These are phyloP conservation scores for Neurospora sp. DNA, from an alignment of 495 filamentous ascomycete genomes.

Conservation along the genomic window DNA sequence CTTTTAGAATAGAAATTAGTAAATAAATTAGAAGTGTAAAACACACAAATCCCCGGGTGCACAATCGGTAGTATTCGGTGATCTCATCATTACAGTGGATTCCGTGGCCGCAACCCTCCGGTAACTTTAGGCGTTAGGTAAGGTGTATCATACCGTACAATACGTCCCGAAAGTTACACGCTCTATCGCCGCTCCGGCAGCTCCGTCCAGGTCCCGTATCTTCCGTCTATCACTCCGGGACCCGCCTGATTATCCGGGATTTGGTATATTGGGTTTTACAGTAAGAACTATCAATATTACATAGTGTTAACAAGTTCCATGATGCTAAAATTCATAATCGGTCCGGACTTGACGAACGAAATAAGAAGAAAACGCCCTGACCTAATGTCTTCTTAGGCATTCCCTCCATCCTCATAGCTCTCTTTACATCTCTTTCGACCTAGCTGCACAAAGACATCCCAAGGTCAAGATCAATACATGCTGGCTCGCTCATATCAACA, in stretches of 20 bases:
- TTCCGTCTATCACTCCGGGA: neutral
- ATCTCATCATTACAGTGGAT: neutral
- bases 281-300: neutral
- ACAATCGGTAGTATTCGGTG: neutral
- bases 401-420: neutral
- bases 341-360: neutral
- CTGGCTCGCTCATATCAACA: neutral
- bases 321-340: neutral
- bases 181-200: neutral
- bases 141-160: neutral
- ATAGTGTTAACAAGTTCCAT: neutral
- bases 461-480: neutral
- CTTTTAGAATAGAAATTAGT: neutral
- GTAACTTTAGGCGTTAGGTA: neutral
- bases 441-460: neutral
- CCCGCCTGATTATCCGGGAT: neutral
- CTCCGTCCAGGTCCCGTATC: neutral
- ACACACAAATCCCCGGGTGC: neutral
- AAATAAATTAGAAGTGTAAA: neutral
- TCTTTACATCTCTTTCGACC: neutral
- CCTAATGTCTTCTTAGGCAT: neutral
- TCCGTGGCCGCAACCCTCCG: neutral
- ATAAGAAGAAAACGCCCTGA: neutral
- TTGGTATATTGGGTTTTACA: neutral
- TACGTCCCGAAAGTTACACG: neutral